A percentile compares a stretch with the other conserved stretches of the same genome.
Conservation (phyloP, 371 early-diverging fungal genomes). For the Rhizopus arrhizus region DNA sequence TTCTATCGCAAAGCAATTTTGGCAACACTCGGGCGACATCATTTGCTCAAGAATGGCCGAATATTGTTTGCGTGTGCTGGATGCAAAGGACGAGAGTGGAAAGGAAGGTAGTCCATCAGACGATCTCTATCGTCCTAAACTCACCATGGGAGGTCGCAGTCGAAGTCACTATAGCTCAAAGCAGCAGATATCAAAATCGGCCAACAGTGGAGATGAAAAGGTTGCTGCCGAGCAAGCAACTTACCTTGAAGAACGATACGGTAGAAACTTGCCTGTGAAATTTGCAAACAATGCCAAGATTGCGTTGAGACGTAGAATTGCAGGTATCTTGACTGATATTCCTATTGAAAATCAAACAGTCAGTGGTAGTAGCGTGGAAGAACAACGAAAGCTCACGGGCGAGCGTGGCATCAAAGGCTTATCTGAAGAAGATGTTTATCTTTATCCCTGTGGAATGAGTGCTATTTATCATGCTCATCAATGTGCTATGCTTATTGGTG, state of each 20-base stretch:
- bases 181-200: conserved; percentile 2
- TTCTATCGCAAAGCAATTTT: conserved; percentile 82
- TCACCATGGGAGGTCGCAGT: conserved; percentile 23
- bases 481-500: conserved; percentile 51
- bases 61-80: conserved; percentile 71
- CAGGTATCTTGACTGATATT: conserved; percentile 66
- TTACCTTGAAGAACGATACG: conserved; percentile 91
- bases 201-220: conserved; percentile 29
- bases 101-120: neutral
- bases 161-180: conserved; percentile 27
- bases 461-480: conserved; percentile 89
- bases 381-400: conserved; percentile 35
- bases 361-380: conserved; percentile 25
- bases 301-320: conserved; percentile 79
- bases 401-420: conserved; percentile 58
- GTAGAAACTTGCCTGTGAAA: conserved; percentile 79
- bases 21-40: conserved; percentile 94
- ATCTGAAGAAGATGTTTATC: conserved; percentile 79
- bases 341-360: conserved; percentile 30
- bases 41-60: conserved; percentile 88
- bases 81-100: conserved; percentile 34
- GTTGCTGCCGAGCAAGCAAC: conserved; percentile 52
- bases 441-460: conserved; percentile 91
- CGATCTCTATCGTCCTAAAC: conserved; percentile 3
- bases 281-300: conserved; percentile 76